Conservation (phyloP, 106 monocot species). For the Platanthera zijinensis region DNA sequence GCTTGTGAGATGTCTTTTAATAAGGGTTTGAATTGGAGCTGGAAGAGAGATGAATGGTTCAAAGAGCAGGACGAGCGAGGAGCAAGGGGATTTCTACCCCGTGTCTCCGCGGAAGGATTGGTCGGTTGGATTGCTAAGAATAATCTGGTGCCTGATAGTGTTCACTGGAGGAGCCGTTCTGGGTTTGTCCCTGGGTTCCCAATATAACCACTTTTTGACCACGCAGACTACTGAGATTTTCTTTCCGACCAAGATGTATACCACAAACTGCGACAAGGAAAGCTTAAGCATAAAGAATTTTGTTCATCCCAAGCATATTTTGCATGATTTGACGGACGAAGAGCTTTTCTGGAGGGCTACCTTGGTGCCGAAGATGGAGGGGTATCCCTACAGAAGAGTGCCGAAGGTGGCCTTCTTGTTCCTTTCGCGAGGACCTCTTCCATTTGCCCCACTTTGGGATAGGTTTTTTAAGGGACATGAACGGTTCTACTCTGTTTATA, state of each 20-base stretch:
- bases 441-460: constrained; percentile 73
- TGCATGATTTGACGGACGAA: constrained; percentile 63
- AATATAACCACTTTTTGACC: constrained; percentile 28
- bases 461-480: constrained; percentile 71
- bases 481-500: constrained; percentile 62
- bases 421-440: constrained; percentile 66
- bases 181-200: constrained; percentile 44
- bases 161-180: constrained; percentile 65
- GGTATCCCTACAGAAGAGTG: constrained; percentile 56
- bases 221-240: constrained; percentile 35
- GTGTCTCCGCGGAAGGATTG: constrained; percentile 46
- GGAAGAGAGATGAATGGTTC: constrained; percentile 7
- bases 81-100: constrained; percentile 33
- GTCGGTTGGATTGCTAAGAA: constrained; percentile 34
- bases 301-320: constrained; percentile 33
- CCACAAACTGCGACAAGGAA: constrained; percentile 28
- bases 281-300: constrained; percentile 40
- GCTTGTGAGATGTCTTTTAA: not conserved
- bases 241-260: constrained; percentile 37
- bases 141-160: constrained; percentile 45
- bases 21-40: constrained; percentile 16
- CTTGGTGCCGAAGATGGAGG: constrained; percentile 59
- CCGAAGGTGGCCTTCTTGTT: constrained; percentile 94
- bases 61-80: constrained; percentile 20
- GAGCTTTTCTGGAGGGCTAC: constrained; percentile 90